Conservation (phyloP, 2,329 filamentous ascomycete species). For the Fusarium coffeatum region DNA sequence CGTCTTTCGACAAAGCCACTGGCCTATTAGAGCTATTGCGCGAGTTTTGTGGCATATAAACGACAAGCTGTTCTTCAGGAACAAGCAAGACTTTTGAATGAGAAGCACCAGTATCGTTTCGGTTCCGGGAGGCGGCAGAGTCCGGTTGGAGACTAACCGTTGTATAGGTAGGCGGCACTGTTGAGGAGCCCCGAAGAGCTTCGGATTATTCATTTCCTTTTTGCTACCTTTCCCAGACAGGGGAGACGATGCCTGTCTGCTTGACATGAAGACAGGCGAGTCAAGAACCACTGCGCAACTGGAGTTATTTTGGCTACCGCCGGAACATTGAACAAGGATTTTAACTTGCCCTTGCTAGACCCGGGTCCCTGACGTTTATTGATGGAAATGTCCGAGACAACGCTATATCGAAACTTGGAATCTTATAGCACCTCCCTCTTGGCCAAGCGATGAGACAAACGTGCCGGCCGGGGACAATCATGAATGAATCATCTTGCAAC, state of each 20-base stretch:
- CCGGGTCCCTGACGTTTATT: constrained; percentile 17
- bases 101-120: constrained; percentile 14
- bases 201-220: constrained; percentile 27
- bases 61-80: constrained; percentile 25
- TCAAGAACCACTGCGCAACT: constrained; percentile 5
- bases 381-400: constrained; percentile 29
- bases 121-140: constrained; percentile 23
- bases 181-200: constrained; percentile 30
- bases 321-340: constrained; percentile 6
- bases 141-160: constrained; percentile 6
- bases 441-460: constrained; percentile 3
- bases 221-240: background rate
- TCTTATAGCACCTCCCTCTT: background rate
- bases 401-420: constrained; percentile 3
- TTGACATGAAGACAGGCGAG: background rate
- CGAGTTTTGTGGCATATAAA: constrained; percentile 27
- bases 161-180: background rate
- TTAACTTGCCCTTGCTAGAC: constrained; percentile 5
- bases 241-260: background rate
- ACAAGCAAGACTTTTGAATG: constrained; percentile 22
- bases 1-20: constrained; percentile 7
- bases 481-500: background rate
- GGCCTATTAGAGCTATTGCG: constrained; percentile 4
- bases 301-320: constrained; percentile 20
- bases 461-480: constrained; percentile 1